Base-by-base conservation (phyloP, 371 early-diverging fungal species). In the Catenaria anguillulae region DNA sequence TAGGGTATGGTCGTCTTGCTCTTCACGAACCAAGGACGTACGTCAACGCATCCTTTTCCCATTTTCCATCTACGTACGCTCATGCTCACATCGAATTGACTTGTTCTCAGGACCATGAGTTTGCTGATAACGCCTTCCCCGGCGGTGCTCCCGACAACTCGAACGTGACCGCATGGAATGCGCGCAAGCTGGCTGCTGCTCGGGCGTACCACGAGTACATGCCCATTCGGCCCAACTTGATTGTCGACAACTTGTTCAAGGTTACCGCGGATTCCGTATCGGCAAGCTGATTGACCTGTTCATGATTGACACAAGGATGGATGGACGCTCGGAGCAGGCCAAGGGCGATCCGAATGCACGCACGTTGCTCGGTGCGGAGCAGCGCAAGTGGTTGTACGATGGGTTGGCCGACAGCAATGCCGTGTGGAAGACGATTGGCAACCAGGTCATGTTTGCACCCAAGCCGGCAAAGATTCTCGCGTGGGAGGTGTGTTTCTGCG, bases 281-380 rank as follows among this genome's bases (percentile, higher is more conserved):
- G 74, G 74, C 45, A 67, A 62, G 24, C 63, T 74, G 21, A 19
- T 71, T 6, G 74, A 74, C 56, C 46, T 74, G 55, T 61, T 69
- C 43, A 72, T 74, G 70, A 62, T 74, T 31, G 74, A 74, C 60
- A 74, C 74, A 2, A 64, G 74, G 12, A 71, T 71, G 34, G 48
- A 43, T 8, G 74, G 74, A 1, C 67, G 71, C 31, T 65, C 67
- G 23, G 15, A 48, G 48, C 48, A 48, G 48, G 48, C n/a, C 26
- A n/a, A 4, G n/a, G 48, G 48, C 48, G 43, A 55, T 19, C 64
- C 64, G 26, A 4, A 2, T 35, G 40, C 42, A 33, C 33, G 31
- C 31, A 2, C 34, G 26, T 60, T 71, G 24, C 58, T 73, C 8
- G 70, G 74, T 0, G 21, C 23, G 3, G 64, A 66, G 24, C 74